Evolutionary conservation across 768 basidiomycete species (phyloP), one percentile per base, ranked within the genome.

Genomic region (Lenzites betulinus): DNA sequence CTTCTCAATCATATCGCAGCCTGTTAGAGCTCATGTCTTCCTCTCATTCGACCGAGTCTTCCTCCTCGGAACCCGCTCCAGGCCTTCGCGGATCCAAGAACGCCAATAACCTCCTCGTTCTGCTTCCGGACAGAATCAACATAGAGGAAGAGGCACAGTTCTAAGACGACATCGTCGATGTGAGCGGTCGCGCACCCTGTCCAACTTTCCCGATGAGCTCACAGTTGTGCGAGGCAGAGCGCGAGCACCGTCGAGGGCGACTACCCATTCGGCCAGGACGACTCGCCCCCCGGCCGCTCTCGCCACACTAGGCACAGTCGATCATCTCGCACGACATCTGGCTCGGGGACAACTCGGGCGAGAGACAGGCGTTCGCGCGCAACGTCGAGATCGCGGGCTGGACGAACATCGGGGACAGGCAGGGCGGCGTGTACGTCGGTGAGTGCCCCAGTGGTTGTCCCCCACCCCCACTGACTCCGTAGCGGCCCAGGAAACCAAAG

Each of bases 401-500:
- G 89, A 86, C 84, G n/a, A 84, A 79, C 63, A 88, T 91, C 7
- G 88, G 88, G 0, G 89, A 89, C 65, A 79, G 77, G 41, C 76
- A 77, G 0, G 82, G 82, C n/a, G 80, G 81, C 0, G 88, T 86
- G 0, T 90, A 90, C 67, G 76, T 89, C 52, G 86, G 86, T 88
- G 55, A 54, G 81, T 71, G n/a, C 9, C 44, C 26, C 39, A 46
- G 18, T 18, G n/a, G n/a, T n/a, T n/a, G n/a, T n/a, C n/a, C n/a
- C n/a, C n/a, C n/a, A n/a, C n/a, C n/a, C n/a, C n/a, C n/a, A n/a
- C n/a, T n/a, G n/a, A n/a, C n/a, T n/a, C n/a, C n/a, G n/a, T n/a
- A n/a, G 22, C 22, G 41, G 15, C 39, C 9, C 54, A 89, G 88
- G 69, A 98, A 96, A 79, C 93, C 97, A 22, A 93, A 91, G 80